Evolutionary conservation across 257 asterid genomes (phyloP), one percentile per base, ranked within the genome.

Genomic region (Nicotiana paniculata): DNA sequence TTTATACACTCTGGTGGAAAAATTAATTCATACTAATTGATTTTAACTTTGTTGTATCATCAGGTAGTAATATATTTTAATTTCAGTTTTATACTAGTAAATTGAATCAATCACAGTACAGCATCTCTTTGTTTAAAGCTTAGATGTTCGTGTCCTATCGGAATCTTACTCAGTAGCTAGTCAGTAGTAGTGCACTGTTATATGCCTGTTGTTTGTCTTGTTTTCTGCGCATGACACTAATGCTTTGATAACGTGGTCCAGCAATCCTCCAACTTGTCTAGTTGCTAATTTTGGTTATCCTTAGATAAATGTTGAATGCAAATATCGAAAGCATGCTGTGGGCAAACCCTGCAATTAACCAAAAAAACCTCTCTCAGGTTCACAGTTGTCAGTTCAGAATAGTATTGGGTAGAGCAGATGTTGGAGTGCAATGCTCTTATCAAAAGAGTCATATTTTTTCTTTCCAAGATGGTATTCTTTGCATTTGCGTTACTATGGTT

Each of bases 151-250:
- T n/a, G 81, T 58, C 37, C 79, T 17, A 12, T n/a, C 24, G 83
- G 83, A 79, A 84, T 84, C 86, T 43, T 68, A 53, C 1, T 5
- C 37, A 63, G 75, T 43, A 18, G 24, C 24, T 21, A 21, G 72
- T 82, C 21, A 48, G 81, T 70, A 64, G 13, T 74, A 26, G 78
- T 33, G 81, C 81, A 28, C 77, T 61, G 83, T 6, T 46, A n/a
- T 72, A 11, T 53, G 57, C 58, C 12, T 21, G 78, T 30, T 24
- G 51, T 35, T 32, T 30, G 84, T 69, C 39, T 83, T 58, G 83
- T 80, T 74, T 81, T 84, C 77, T 21, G 82, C 69, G 79, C 84
- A 84, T 76, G 82, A 33, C 83, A 72, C 21, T 43, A 46, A 26
- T 1, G 58, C 79, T 78, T 37, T 51, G 57, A 62, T 72, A 74